Percentiles rank a stretch among this genome's conserved stretches.
Evolutionary conservation across 2,329 filamentous ascomycete genomes (phyloP).

Genomic region (Aspergillus fumigatiaffinis): DNA sequence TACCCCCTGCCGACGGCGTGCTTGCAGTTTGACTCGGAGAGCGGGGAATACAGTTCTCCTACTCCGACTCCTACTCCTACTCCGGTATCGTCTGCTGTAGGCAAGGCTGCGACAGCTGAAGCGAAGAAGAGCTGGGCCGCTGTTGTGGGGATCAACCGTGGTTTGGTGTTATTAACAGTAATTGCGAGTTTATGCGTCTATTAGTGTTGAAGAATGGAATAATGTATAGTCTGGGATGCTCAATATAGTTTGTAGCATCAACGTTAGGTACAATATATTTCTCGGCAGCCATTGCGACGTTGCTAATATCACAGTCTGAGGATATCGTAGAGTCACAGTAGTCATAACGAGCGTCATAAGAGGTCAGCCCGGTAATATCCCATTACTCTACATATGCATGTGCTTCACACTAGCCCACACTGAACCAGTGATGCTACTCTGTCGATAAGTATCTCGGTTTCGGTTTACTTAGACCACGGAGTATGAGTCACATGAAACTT

Average conservation of each 20-base stretch:
- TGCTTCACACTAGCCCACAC: too few relatives aligned
- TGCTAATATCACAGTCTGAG: background rate
- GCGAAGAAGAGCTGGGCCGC: background rate
- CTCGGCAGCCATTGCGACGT: background rate
- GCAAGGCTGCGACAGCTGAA: background rate
- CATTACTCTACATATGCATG: background rate
- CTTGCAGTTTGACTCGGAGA: constrained; percentile 14
- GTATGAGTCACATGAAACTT: background rate
- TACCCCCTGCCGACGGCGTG: constrained; percentile 17
- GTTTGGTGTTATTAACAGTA: background rate
- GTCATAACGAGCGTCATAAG: background rate
- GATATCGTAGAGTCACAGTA: background rate
- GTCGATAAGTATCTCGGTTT: too few relatives aligned
- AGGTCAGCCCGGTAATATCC: too few relatives aligned
- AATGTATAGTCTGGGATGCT: background rate
- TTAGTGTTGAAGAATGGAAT: background rate
- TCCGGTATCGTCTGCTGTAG: background rate
- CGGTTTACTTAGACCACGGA: too few relatives aligned
- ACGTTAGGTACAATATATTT: background rate
- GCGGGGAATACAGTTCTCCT: background rate
- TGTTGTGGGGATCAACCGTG: background rate
- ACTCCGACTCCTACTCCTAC: background rate
- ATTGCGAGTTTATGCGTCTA: background rate
- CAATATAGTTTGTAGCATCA: background rate
- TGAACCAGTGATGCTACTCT: too few relatives aligned